Evolutionary conservation across 129 eudicot species (phyloP), one percentile per base, ranked within the genome.

Genomic region (Tagetes patula): DNA sequence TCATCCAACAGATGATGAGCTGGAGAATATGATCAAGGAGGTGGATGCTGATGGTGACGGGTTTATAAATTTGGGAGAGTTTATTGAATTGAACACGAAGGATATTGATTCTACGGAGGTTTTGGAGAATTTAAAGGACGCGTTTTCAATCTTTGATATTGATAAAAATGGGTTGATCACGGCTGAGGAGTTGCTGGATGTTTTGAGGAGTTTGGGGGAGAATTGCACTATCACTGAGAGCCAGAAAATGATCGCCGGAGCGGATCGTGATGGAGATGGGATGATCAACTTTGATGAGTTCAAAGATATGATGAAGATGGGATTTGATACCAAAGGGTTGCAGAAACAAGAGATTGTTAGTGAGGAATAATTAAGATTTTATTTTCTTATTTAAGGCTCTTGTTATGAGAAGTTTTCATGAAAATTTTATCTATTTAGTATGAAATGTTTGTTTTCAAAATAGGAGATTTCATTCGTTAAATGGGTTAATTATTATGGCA

Each of bases 41-140:
- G 91, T 87, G 52, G 96, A 89, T 38, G 67, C 81, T 0, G 91
- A 89, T 46, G 96, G 96, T 0, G 96, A 90, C 13, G 96, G 96
- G 2, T 85, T 76, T 76, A 90, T 90, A n/a, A 77, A 87, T 59
- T 69, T 90, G 45, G 72, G 20, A 5, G 96, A 90, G 32, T 90
- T 90, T 56, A 81, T 87, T 32, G 91, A 85, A 45, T 12, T 90
- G 52, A 90, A 90, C 69, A 90, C 96, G 3, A 90, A 82, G n/a
- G 91, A 78, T 42, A 52, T 87, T 12, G 91, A 81, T 75, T 79
- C 88, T 5, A 70, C 80, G 12, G 93, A 90, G 75, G 82, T 79
- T n/a, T 40, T 83, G 80, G 88, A 81, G 59, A 87, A 77, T 74
- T 43, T 90, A 4, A 83, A 75, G 52, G 82, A 87, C 13, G 96